These are phyloP conservation scores for Scheffersomyces amazonensis DNA, from an alignment of 805 yeast genomes.

Conservation along the genomic window DNA sequence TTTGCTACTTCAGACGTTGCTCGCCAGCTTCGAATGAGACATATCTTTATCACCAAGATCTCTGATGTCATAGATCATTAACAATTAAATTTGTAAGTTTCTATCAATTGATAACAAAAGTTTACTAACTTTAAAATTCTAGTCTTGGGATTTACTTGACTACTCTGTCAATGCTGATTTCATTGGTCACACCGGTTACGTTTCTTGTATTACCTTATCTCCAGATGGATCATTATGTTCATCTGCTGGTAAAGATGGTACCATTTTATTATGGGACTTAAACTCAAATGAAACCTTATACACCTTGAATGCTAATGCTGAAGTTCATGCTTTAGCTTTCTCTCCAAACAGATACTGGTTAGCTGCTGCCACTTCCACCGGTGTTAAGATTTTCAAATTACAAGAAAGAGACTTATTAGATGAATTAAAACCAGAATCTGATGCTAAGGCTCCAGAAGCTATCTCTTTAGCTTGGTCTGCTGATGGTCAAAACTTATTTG, in stretches of 20 bases:
- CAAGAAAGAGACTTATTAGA: slow-evolving; percentile 92
- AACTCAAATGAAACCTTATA: slow-evolving; percentile 79
- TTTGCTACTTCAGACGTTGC: slow-evolving; percentile 99
- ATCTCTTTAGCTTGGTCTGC: slow-evolving; percentile 99
- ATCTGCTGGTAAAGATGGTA: slow-evolving; percentile 99
- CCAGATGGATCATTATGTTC: slow-evolving; percentile 99
- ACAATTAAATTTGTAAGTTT: slow-evolving; percentile 2
- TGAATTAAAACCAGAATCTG: slow-evolving; percentile 96
- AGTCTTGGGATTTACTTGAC: slow-evolving; percentile 93
- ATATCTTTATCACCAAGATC: slow-evolving; percentile 95
- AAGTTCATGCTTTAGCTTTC: slow-evolving; percentile 97
- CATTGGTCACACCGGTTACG: slow-evolving; percentile 99
- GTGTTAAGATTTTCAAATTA: slow-evolving; percentile 97
- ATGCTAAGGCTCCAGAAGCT: slow-evolving; percentile 97
- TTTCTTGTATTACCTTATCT: slow-evolving; percentile 93
- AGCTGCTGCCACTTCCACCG: slow-evolving; percentile 98
- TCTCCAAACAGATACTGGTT: slow-evolving; percentile 99
- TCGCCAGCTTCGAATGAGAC: slow-evolving; percentile 84
- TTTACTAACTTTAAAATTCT: slow-evolving; percentile 29
- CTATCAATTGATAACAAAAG: neutral
- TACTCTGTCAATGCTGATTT: slow-evolving; percentile 90
- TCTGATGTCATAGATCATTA: slow-evolving; percentile 56
- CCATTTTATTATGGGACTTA: slow-evolving; percentile 97
- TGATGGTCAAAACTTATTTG: slow-evolving; percentile 98
- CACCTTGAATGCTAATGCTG: slow-evolving; percentile 94